phyloP scores from a whole-genome alignment of 169 alveolate species.

The Plasmodium malariae region DNA sequence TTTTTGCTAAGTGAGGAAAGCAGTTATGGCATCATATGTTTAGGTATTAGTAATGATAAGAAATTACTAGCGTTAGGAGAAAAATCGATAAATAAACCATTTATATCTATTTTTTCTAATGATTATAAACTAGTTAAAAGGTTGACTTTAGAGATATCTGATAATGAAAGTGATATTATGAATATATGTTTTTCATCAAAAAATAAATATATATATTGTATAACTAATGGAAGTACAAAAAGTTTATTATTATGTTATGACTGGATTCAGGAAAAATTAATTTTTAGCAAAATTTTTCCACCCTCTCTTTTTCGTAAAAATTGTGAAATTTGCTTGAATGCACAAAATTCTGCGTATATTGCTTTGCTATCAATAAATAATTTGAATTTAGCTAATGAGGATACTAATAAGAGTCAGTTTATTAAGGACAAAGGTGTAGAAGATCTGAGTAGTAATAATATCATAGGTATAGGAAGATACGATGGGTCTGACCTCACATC shows the following conservation, averaged over 20 bases:
- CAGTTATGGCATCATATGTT: conserved; percentile 66
- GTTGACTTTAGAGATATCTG: conserved; percentile 45
- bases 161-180: conserved; percentile 66
- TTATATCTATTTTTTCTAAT: conserved; percentile 36
- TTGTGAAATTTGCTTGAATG: conserved; percentile 52
- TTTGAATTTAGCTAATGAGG: neutral
- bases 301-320: conserved; percentile 17
- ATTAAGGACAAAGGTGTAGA: neutral
- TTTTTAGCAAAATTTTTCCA: conserved; percentile 53
- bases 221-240: conserved; percentile 72
- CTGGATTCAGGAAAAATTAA: conserved; percentile 58
- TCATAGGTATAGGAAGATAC: neutral
- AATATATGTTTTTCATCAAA: conserved; percentile 55
- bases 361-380: conserved; percentile 26
- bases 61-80: conserved; percentile 69
- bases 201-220: conserved; percentile 69
- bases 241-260: conserved; percentile 75
- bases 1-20: conserved; percentile 58
- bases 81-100: conserved; percentile 55
- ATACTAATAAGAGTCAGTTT: neutral
- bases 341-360: conserved; percentile 53
- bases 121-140: conserved; percentile 37
- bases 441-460: neutral
- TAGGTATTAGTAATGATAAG: conserved; percentile 62
- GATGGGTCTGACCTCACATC: neutral